These are phyloP conservation scores for Pulicaria dysenterica DNA, from an alignment of 129 eudicot species.

Conservation along the genomic window DNA sequence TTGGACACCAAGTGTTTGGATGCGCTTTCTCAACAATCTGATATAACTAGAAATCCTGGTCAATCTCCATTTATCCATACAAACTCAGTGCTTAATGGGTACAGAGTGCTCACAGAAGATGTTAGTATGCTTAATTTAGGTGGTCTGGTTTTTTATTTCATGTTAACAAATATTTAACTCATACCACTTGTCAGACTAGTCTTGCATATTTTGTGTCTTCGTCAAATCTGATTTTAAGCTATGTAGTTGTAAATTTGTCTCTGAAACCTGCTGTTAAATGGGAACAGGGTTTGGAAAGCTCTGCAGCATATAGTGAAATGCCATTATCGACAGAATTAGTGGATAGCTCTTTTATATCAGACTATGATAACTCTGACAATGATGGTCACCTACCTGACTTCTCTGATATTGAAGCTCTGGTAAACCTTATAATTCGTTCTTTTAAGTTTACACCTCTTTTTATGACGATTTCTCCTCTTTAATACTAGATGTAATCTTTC, in stretches of 20 bases:
- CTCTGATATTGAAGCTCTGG: conserved; percentile 94
- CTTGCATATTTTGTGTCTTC: no score
- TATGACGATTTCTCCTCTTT: neutral
- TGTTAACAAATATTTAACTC: neutral
- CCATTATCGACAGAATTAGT: conserved; percentile 43
- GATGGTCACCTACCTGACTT: conserved; percentile 77
- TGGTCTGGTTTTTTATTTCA: conserved; percentile 7
- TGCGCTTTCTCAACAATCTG: conserved; percentile 33
- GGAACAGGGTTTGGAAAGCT: conserved; percentile 45
- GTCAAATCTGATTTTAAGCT: neutral
- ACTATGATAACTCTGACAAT: conserved; percentile 52
- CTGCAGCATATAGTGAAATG: conserved; percentile 32
- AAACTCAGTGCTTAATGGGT: conserved; percentile 26
- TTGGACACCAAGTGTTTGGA: conserved; percentile 30
- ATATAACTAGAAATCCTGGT: conserved; percentile 39
- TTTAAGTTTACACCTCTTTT: conserved; percentile 16
- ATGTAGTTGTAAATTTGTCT: neutral
- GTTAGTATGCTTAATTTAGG: conserved; percentile 46
- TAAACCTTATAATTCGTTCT: conserved; percentile 29
- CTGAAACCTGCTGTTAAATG: neutral
- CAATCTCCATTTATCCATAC: conserved; percentile 39
- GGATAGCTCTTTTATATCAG: conserved; percentile 45
- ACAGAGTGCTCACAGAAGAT: conserved; percentile 41
- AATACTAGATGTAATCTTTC: conserved; percentile 40
- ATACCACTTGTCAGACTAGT: no score